Evolutionary conservation across 805 yeast genomes (phyloP).

Genomic region (Debaryomyces hansenii): DNA sequence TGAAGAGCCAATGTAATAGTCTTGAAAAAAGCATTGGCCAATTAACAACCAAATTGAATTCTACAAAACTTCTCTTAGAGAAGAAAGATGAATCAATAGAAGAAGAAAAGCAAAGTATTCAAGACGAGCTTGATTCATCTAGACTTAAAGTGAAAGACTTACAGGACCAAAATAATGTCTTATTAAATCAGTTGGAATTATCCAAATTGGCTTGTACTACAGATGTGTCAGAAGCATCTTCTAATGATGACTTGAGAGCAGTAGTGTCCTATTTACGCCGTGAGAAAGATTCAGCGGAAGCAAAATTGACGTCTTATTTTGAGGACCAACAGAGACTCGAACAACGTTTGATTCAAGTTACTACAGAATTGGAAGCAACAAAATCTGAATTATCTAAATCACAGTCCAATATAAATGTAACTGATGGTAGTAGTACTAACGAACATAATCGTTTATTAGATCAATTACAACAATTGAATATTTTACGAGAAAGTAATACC

Average conservation of each 20-base stretch:
- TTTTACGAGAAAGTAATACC: conserved; percentile 66
- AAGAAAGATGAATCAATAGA: conserved; percentile 18
- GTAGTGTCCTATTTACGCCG: conserved; percentile 64
- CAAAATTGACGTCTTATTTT: conserved; percentile 38
- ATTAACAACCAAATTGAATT: conserved; percentile 11
- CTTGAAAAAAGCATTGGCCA: conserved; percentile 12
- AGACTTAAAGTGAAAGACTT: conserved; percentile 53
- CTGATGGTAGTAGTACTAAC: conserved; percentile 29
- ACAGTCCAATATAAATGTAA: conserved; percentile 15
- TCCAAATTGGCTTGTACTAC: conserved; percentile 9
- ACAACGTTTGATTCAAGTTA: conserved; percentile 47
- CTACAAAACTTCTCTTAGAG: conserved; percentile 11
- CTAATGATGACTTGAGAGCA: conserved; percentile 35
- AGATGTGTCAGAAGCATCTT: conserved; percentile 12
- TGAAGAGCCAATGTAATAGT: conserved; percentile 17
- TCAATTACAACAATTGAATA: conserved; percentile 60
- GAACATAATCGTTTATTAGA: conserved; percentile 49
- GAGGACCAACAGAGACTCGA: conserved; percentile 58
- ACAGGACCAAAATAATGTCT: conserved; percentile 63
- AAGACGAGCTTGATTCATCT: conserved; percentile 40
- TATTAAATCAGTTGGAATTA: conserved; percentile 66
- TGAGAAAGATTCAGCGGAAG: conserved; percentile 70
- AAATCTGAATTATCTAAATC: conserved; percentile 45
- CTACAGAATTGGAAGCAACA: conserved; percentile 52
- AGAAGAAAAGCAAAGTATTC: conserved; percentile 21